phyloP scores from a whole-genome alignment of 495 filamentous ascomycete genomes.

The Lichenothelia convexa region DNA sequence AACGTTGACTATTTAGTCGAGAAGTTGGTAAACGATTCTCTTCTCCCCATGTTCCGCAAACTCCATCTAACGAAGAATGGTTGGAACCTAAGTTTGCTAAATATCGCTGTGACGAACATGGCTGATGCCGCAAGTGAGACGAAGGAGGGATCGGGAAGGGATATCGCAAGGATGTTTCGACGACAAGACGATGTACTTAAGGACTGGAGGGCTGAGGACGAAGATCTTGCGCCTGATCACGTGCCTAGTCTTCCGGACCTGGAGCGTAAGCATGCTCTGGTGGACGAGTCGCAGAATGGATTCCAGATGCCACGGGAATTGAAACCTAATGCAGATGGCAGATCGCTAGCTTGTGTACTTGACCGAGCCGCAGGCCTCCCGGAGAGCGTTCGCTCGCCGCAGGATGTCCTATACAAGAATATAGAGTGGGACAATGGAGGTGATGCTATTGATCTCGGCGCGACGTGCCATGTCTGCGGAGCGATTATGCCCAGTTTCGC shows the following conservation, averaged over 20 bases:
- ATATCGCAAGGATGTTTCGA: slow-evolving; percentile 24
- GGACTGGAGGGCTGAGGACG: slow-evolving; percentile 41
- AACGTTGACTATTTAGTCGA: slow-evolving; percentile 39
- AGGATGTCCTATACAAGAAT: slow-evolving; percentile 13
- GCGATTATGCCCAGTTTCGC: slow-evolving; percentile 54
- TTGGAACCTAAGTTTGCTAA: slow-evolving; percentile 69
- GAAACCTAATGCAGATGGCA: too few species aligned
- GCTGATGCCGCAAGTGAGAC: slow-evolving; percentile 32
- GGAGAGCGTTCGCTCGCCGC: slow-evolving; percentile 2
- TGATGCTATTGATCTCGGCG: slow-evolving; percentile 21
- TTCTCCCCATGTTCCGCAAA: slow-evolving; percentile 52
- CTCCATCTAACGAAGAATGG: slow-evolving; percentile 49
- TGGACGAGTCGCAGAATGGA: neutral
- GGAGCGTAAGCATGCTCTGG: neutral
- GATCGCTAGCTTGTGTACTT: too few species aligned
- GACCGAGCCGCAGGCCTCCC: neutral
- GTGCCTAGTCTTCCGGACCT: slow-evolving; percentile 3
- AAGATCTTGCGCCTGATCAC: slow-evolving; percentile 16
- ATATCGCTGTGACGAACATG: slow-evolving; percentile 80
- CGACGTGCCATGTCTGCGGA: slow-evolving; percentile 39
- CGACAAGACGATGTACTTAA: slow-evolving; percentile 44
- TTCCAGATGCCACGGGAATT: neutral
- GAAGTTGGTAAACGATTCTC: slow-evolving; percentile 45
- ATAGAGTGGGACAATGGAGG: slow-evolving; percentile 30
- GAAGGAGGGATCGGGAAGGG: slow-evolving; percentile 19